phyloP scores from a whole-genome alignment of 768 basidiomycete genomes.

The Clavaria fumosa region DNA sequence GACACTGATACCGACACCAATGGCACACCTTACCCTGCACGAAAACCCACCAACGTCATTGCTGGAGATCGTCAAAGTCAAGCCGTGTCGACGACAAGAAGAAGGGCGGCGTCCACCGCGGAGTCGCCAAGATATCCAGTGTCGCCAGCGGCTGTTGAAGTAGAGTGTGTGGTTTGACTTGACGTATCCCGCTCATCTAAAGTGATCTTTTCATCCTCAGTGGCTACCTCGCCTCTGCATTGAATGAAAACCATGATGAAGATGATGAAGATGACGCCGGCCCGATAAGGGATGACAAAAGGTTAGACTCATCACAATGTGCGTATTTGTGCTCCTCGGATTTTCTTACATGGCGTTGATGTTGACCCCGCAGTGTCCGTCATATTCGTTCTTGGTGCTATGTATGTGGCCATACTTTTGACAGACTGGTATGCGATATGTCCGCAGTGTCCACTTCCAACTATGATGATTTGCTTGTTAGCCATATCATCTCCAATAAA shows the following conservation, averaged over 20 bases:
- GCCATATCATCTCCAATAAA: constrained; percentile 59
- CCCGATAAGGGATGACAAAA: constrained; percentile 82
- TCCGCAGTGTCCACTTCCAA: constrained; percentile 1
- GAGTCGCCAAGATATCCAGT: constrained; percentile 90
- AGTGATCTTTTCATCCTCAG: constrained; percentile 28
- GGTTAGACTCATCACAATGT: constrained; percentile 91
- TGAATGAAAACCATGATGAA: constrained; percentile 66
- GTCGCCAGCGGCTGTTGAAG: constrained; percentile 85
- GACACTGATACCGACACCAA: no score
- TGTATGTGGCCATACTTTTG: constrained; percentile 95
- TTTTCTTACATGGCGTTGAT: not conserved
- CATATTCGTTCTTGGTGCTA: constrained; percentile 88
- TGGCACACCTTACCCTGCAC: no score
- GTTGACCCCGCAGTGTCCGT: constrained; percentile 53
- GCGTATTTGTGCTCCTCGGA: constrained; percentile 14
- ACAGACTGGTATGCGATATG: constrained; percentile 68
- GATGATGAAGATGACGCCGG: constrained; percentile 62
- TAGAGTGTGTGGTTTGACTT: constrained; percentile 53
- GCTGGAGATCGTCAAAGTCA: no score
- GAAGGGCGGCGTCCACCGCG: no score
- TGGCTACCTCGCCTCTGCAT: constrained; percentile 84
- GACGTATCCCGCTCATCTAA: no score
- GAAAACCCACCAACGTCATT: no score
- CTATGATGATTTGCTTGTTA: constrained; percentile 15
- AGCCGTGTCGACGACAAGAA: no score